A percentile compares a stretch with the other conserved stretches of the same genome.
These are phyloP conservation scores for Dorcoceras hygrometricum DNA, from an alignment of 257 asterid species.

Conservation along the genomic window DNA sequence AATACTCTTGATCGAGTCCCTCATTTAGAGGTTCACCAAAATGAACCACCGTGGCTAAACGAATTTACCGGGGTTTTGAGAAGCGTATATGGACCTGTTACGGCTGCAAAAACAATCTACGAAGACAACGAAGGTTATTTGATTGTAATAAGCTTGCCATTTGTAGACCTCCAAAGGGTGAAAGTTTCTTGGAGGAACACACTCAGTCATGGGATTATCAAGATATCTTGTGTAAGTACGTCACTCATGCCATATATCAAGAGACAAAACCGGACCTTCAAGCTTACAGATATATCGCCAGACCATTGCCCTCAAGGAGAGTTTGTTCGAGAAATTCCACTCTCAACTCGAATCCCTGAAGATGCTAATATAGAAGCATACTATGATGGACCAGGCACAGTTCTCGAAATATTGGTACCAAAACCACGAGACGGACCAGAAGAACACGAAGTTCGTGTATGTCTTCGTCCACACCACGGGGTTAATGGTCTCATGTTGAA, in stretches of 20 bases:
- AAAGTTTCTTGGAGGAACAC: slow-evolving; percentile 75
- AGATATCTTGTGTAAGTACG: slow-evolving; percentile 40
- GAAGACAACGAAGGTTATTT: slow-evolving; percentile 71
- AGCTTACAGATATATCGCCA: slow-evolving; percentile 36
- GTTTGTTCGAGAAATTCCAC: slow-evolving; percentile 45
- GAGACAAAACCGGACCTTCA: slow-evolving; percentile 44
- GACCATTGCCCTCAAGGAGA: slow-evolving; percentile 60
- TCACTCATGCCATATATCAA: slow-evolving; percentile 37
- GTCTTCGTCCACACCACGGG: slow-evolving; percentile 47
- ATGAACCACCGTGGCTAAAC: slow-evolving; percentile 55
- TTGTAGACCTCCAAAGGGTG: slow-evolving; percentile 60
- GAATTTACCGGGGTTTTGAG: slow-evolving; percentile 61
- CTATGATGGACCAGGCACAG: slow-evolving; percentile 36
- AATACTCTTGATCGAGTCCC: slow-evolving; percentile 37
- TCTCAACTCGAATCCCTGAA: slow-evolving; percentile 45
- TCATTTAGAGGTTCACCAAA: slow-evolving; percentile 45
- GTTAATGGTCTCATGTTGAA: slow-evolving; percentile 45
- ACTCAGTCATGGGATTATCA: slow-evolving; percentile 39
- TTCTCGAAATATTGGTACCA: slow-evolving; percentile 48
- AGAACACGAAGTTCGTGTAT: slow-evolving; percentile 52
- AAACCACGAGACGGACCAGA: slow-evolving; percentile 40
- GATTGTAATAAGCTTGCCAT: slow-evolving; percentile 61
- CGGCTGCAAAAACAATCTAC: slow-evolving; percentile 65
- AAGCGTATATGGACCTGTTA: slow-evolving; percentile 59
- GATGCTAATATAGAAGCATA: slow-evolving; percentile 52